Base-by-base conservation (phyloP, 192 early-diverging fungal genomes). In the Linderina pennispora region DNA sequence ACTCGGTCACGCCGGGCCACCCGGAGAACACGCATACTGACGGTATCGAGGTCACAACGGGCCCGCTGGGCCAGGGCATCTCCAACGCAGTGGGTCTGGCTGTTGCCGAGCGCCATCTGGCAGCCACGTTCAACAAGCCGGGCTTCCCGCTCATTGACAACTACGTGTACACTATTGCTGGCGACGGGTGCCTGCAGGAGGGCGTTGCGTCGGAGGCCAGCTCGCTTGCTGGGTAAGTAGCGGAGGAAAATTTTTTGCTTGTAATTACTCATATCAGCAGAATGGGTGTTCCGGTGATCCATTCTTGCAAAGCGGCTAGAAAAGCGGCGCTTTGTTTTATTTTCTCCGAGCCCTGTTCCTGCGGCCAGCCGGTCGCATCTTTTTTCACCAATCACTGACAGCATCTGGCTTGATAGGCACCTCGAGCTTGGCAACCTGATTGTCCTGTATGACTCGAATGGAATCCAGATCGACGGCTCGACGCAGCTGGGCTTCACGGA, bases 121-220 rank as follows among this genome's bases (percentile, higher is more conserved):
- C 85, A 23, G 90, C 96, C 26, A 86, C 77, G 9, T 99, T 92
- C 79, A 97, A 97, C 77, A 78, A 77, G 50, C 88, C 91, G 19
- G 88, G 80, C 23, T 96, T 78, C 76, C 78, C 79, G 15, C 58
- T 99, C 8, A 78, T 99, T 51, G 79, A 88, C 66, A 94, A 94
- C 80, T 65, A 84, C 50, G 89, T 87, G 21, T 96, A 81, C 34
- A 68, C 78, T 20, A 83, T 99, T 48, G 50, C 79, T 22, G 96
- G 96, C 49, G 96, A 99, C 62, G 96, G 96, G 43, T 99, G 96
- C 76, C 62, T 99, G 42, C 96, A 99, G 74, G 96, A 99, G 71
- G 96, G 96, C 80, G 88, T 99, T 32, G 73, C 87, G 20, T 80
- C 87, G 17, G 96, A 98, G 67, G 87, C 96, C 19, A 77, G 76